Evolutionary conservation across 352 stramenopile genomes (phyloP).

Genomic region (Phytopythium sindhum): DNA sequence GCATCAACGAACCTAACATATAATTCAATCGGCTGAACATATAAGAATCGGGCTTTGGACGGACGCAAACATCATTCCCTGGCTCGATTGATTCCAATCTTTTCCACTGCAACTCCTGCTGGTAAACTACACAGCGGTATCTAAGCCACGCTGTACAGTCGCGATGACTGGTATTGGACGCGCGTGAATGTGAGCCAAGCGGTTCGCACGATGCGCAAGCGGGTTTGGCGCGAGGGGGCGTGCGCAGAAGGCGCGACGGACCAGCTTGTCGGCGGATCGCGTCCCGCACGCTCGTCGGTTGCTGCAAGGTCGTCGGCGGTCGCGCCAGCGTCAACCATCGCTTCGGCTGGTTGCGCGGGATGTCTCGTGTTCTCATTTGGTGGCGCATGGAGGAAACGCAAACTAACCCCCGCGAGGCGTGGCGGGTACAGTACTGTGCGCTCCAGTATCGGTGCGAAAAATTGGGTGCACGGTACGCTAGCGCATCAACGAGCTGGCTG

Average conservation of each 20-base stretch:
- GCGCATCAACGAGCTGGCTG: background rate
- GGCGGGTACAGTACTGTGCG: background rate
- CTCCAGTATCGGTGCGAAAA: background rate
- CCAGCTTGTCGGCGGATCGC: background rate
- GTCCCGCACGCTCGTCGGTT: background rate
- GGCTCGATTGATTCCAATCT: background rate
- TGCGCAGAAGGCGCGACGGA: background rate
- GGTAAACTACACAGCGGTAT: too few relatives aligned
- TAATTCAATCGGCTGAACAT: too few relatives aligned
- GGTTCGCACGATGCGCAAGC: background rate
- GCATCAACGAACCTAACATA: too few relatives aligned
- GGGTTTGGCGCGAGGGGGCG: background rate
- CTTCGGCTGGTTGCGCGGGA: background rate
- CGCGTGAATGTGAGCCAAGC: background rate
- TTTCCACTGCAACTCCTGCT: background rate
- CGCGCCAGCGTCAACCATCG: background rate
- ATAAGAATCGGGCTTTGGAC: background rate
- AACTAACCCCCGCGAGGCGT: background rate
- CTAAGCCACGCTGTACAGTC: too few relatives aligned
- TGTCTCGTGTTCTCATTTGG: background rate
- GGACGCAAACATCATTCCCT: background rate
- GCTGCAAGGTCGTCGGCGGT: background rate
- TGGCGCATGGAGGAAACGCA: background rate
- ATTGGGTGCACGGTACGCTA: background rate
- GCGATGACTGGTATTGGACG: background rate